Evolutionary conservation across 2,329 filamentous ascomycete species (phyloP), one percentile per base, ranked within the genome.

Genomic region (Trichoderma harzianum): DNA sequence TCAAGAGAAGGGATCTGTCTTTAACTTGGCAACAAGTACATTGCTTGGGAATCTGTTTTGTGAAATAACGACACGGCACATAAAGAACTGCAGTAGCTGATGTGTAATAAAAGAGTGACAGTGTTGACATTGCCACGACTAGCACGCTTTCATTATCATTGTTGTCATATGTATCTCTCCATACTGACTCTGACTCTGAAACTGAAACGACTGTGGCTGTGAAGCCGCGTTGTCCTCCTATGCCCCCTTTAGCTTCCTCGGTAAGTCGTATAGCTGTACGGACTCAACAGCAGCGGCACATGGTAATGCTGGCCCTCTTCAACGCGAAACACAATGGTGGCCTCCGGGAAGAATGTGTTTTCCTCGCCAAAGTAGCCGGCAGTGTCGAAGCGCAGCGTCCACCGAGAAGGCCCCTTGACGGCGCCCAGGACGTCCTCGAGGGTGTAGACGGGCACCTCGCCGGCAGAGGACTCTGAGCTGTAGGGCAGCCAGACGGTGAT

Each of bases 181-280:
- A 21, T n/a, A 34, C n/a, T 21, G 18, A 10, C 3, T 43, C 16
- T 43, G 39, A n/a, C 7, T n/a, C 39, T 43, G 39, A 43, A 43
- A n/a, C 39, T 12, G 28, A 32, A 36, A 36, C 30, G 14, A 39
- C n/a, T 43, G 55, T n/a, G 36, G 60, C 60, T 63, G 34, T 47
- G 34, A 28, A 30, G 36, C 60, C 18, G 36, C 24, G 10, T 62
- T 28, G 7, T 30, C 57, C 12, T 16, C 39, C 21, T 26, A 12
- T 34, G 14, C 18, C 28, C 57, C 57, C 39, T 43, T 84, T 83
- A 94, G 79, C 91, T 93, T 18, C 93, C 93, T 62, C 93, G 85
- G 82, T 96, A 96, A 11, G 93, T 95, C 53, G 91, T 92, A 82
- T 94, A 96, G 79, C 91, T 92, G 82, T 91, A 95, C 34, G 93